A percentile compares a stretch with the other conserved stretches of the same genome.
These are phyloP conservation scores for Thermochaetoides thermophila DNA, from an alignment of 495 filamentous ascomycete genomes.

Conservation along the genomic window DNA sequence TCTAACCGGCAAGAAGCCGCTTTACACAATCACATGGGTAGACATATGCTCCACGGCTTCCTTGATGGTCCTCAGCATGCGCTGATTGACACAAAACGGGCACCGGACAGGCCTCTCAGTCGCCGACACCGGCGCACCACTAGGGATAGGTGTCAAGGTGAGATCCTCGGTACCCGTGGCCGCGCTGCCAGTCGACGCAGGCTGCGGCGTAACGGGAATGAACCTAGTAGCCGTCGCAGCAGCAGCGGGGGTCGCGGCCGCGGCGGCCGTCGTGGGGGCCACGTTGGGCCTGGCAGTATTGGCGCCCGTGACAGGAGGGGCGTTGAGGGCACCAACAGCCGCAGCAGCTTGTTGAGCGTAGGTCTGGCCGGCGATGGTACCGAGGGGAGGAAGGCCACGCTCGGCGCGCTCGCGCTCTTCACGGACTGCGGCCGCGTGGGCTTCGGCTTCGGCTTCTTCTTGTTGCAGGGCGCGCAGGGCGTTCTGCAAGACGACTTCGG, in stretches of 20 bases:
- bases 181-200: neutral
- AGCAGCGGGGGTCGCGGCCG: neutral
- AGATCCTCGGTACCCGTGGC: conserved; percentile 20
- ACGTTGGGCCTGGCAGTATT: conserved; percentile 2
- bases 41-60: conserved; percentile 46
- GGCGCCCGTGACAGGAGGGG: too few relatives aligned
- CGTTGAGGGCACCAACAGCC: conserved; percentile 13
- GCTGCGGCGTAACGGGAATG: conserved; percentile 10
- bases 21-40: conserved; percentile 40
- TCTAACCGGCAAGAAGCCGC: too few relatives aligned
- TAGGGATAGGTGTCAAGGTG: conserved; percentile 35
- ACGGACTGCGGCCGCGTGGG: conserved; percentile 26
- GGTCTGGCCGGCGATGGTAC: conserved; percentile 14
- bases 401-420: conserved; percentile 32
- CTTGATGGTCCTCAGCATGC: conserved; percentile 41
- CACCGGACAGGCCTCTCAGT: conserved; percentile 37
- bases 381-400: conserved; percentile 25
- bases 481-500: conserved; percentile 35
- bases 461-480: conserved; percentile 33
- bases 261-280: conserved; percentile 2
- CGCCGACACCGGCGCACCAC: conserved; percentile 24
- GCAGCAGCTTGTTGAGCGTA: conserved; percentile 21
- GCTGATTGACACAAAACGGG: conserved; percentile 41
- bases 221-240: conserved; percentile 5
- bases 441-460: conserved; percentile 35